Evolutionary conservation across 345 rosid species (phyloP).

Genomic region (Theobroma cacao): DNA sequence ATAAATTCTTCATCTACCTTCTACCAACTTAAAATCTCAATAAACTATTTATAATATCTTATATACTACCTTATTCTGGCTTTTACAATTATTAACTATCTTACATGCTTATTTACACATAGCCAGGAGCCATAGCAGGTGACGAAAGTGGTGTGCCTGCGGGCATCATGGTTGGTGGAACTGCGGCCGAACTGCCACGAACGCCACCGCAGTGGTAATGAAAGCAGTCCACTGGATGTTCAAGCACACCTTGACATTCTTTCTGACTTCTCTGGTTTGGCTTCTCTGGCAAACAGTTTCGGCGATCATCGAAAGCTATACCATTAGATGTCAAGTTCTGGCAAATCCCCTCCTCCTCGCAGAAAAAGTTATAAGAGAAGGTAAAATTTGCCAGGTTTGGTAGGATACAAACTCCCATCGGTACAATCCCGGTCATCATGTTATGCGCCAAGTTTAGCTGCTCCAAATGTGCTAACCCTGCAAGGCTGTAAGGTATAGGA

Average conservation of each 20-base stretch:
- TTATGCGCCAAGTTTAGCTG: slow-evolving; percentile 66
- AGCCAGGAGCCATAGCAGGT: slow-evolving; percentile 52
- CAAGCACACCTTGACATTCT: slow-evolving; percentile 51
- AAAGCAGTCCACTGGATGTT: slow-evolving; percentile 74
- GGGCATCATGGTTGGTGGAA: slow-evolving; percentile 29
- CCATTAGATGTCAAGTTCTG: slow-evolving; percentile 58
- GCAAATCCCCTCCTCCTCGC: slow-evolving; percentile 80
- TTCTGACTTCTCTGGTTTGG: slow-evolving; percentile 64
- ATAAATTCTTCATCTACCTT: neutral
- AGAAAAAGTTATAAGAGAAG: slow-evolving; percentile 71
- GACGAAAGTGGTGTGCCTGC: slow-evolving; percentile 33
- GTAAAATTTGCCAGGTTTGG: slow-evolving; percentile 69
- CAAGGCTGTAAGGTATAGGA: slow-evolving; percentile 79
- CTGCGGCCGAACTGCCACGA: slow-evolving; percentile 9
- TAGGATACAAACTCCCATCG: slow-evolving; percentile 61
- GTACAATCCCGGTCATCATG: slow-evolving; percentile 64
- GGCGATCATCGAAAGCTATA: slow-evolving; percentile 55
- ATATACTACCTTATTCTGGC: neutral
- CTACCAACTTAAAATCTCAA: neutral
- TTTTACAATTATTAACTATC: neutral
- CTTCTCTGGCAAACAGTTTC: slow-evolving; percentile 75
- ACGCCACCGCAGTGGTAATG: slow-evolving; percentile 30
- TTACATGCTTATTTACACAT: slow-evolving; percentile 14
- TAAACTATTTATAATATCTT: neutral
- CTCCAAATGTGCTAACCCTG: slow-evolving; percentile 76